These are phyloP conservation scores for Teunomyces panamensis DNA, from an alignment of 805 yeast species.

Conservation along the genomic window DNA sequence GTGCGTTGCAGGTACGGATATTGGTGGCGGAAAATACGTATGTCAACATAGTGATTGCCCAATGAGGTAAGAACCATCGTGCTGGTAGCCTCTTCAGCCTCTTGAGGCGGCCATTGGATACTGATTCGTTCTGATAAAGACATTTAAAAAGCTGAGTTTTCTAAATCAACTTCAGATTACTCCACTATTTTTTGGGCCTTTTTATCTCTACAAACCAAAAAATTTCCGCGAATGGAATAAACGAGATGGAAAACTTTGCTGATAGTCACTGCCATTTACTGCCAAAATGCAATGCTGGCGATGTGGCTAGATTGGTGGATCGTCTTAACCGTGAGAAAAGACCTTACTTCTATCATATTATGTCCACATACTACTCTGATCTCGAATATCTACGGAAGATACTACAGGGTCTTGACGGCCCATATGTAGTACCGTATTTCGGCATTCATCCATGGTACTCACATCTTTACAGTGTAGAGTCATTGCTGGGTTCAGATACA, in stretches of 20 bases:
- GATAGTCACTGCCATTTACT: slow-evolving; percentile 1
- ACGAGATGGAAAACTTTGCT: background rate
- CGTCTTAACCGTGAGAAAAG: background rate
- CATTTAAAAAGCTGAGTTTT: slow-evolving; percentile 8
- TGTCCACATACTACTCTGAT: slow-evolving; percentile 40
- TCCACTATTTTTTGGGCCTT: no score
- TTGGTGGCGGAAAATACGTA: slow-evolving; percentile 25
- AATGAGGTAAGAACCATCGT: slow-evolving; percentile 51
- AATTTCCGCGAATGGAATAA: background rate
- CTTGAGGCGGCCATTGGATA: slow-evolving; percentile 50
- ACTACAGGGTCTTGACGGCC: slow-evolving; percentile 8
- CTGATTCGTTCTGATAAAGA: slow-evolving; percentile 47
- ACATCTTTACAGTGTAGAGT: slow-evolving; percentile 52
- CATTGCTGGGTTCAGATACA: slow-evolving; percentile 5
- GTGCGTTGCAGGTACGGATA: slow-evolving; percentile 4
- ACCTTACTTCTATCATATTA: slow-evolving; percentile 20
- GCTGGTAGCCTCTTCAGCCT: slow-evolving; percentile 41
- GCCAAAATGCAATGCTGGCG: background rate
- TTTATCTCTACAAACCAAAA: background rate
- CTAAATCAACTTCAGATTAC: no score
- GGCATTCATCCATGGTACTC: slow-evolving; percentile 95
- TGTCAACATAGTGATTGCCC: slow-evolving; percentile 45
- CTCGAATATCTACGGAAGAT: slow-evolving; percentile 22
- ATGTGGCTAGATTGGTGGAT: background rate
- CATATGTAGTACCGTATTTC: slow-evolving; percentile 43